Base-by-base conservation (phyloP, 257 asterid genomes). In the Ilex asprella region DNA sequence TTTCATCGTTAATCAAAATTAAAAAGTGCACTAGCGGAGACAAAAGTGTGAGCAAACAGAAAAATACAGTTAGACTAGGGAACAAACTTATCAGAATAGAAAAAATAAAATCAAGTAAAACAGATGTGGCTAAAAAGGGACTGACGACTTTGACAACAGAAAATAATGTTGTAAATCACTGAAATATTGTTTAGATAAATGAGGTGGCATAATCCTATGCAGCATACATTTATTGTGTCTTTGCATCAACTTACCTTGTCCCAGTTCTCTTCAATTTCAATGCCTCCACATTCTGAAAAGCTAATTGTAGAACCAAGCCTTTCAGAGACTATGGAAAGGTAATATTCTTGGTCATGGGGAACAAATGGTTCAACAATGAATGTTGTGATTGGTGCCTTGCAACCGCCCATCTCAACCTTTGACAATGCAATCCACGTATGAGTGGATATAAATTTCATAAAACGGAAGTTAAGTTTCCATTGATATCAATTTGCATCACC, bases 221-320 rank as follows among this genome's bases (percentile, higher is more conserved):
- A 21, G 27, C 27, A 21, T 21, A 21, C 27, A 21, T 21, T 21
- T 21, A 21, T 21, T 21, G 27, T 1, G 1, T 21, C 47, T 43
- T 67, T 21, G 31, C 39, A 30, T 57, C 54, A 59, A 50, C 65
- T 74, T 70, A 88, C 97, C 96, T 87, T 87, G 78, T 90, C 96
- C 97, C 97, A 90, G 66, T 90, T 90, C 75, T 90, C 96, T 80
- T 90, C 96, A 73, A 90, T 87, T 70, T 90, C 97, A 69, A 90
- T 85, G 52, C 97, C 97, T 62, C 96, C 97, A 74, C 96, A 90
- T 82, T 90, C 97, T 32, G 93, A 90, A 77, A 90, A 90, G 88
- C 95, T 83, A 66, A 90, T 80, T 66, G 84, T 87, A 72, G 79
- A 76, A 52, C 96, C 97, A 78, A 90, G 67, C 81, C 97, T 85